Percentiles rank a stretch among this genome's conserved stretches.
Evolutionary conservation across 306 rosid species (phyloP).

Genomic region (Ormosia semicastrata): DNA sequence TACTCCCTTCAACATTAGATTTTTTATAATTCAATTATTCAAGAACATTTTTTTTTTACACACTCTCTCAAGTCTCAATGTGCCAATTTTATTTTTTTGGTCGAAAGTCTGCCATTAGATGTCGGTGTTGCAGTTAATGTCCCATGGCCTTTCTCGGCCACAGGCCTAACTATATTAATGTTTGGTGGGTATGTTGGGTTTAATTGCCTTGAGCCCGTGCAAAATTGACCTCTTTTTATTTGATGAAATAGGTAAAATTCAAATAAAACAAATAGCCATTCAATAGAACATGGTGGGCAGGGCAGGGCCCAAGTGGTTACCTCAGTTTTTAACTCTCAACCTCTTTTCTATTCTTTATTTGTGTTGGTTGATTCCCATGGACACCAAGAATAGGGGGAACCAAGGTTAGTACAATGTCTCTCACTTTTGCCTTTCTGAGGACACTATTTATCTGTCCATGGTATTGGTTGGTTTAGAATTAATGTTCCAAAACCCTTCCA

Average conservation of each 20-base stretch:
- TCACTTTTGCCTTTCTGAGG: background rate
- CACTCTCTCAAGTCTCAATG: background rate
- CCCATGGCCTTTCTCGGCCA: constrained; percentile 1
- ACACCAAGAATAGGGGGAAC: constrained; percentile 27
- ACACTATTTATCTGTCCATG: constrained; percentile 18
- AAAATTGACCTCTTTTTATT: background rate
- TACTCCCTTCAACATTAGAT: constrained; percentile 39
- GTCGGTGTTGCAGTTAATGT: constrained; percentile 16
- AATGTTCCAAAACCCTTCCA: constrained; percentile 16
- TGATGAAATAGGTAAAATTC: background rate
- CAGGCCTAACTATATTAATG: constrained; percentile 27
- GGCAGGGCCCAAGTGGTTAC: constrained; percentile 25
- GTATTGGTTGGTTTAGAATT: constrained; percentile 29
- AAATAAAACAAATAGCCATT: background rate
- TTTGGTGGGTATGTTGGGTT: constrained; percentile 37
- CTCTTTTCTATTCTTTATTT: constrained; percentile 16
- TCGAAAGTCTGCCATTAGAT: background rate
- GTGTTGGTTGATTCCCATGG: constrained; percentile 31
- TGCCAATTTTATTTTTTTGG: background rate
- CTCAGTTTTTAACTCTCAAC: constrained; percentile 1
- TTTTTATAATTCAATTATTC: constrained; percentile 35
- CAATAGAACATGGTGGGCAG: constrained; percentile 13
- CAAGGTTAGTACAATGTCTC: constrained; percentile 23
- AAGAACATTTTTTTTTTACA: background rate
- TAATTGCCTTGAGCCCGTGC: background rate